These are phyloP conservation scores for Botrytis porri DNA, from an alignment of 2,329 filamentous ascomycete genomes.

Conservation along the genomic window DNA sequence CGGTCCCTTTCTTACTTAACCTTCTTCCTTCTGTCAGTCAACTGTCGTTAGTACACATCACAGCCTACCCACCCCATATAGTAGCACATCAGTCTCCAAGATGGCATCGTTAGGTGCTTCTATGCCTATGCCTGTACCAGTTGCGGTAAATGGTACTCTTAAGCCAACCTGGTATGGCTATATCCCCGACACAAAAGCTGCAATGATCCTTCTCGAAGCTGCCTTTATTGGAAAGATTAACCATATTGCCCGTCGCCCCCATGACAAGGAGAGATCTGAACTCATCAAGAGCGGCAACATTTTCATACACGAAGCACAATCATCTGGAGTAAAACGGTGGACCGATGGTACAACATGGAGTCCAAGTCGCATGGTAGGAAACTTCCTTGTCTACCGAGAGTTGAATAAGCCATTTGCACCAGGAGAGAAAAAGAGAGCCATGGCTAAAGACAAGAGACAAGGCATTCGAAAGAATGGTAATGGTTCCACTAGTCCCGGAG, in stretches of 20 bases:
- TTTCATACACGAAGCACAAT: slow-evolving; percentile 89
- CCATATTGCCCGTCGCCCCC: slow-evolving; percentile 79
- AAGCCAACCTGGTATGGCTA: slow-evolving; percentile 33
- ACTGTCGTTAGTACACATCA: background rate
- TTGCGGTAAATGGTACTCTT: slow-evolving; percentile 28
- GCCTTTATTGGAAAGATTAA: slow-evolving; percentile 67
- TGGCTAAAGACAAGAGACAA: slow-evolving; percentile 60
- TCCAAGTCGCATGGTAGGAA: slow-evolving; percentile 90
- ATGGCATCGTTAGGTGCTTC: slow-evolving; percentile 7
- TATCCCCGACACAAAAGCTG: slow-evolving; percentile 47
- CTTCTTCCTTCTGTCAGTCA: slow-evolving; percentile 3
- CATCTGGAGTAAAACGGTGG: slow-evolving; percentile 91
- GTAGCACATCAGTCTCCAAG: background rate
- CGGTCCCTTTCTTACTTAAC: background rate
- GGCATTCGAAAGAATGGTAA: slow-evolving; percentile 33
- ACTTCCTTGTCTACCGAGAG: slow-evolving; percentile 94
- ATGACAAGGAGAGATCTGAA: slow-evolving; percentile 74
- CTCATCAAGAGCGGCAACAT: slow-evolving; percentile 82
- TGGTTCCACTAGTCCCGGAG: slow-evolving; percentile 23
- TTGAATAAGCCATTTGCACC: slow-evolving; percentile 93
- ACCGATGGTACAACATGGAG: slow-evolving; percentile 91
- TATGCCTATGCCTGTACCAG: slow-evolving; percentile 19
- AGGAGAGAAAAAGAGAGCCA: slow-evolving; percentile 80
- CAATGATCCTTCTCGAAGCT: slow-evolving; percentile 75
- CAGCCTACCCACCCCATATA: background rate